Evolutionary conservation across 164 flowering plant species (phyloP), one percentile per base, ranked within the genome.

Genomic region (Platanus orientalis): DNA sequence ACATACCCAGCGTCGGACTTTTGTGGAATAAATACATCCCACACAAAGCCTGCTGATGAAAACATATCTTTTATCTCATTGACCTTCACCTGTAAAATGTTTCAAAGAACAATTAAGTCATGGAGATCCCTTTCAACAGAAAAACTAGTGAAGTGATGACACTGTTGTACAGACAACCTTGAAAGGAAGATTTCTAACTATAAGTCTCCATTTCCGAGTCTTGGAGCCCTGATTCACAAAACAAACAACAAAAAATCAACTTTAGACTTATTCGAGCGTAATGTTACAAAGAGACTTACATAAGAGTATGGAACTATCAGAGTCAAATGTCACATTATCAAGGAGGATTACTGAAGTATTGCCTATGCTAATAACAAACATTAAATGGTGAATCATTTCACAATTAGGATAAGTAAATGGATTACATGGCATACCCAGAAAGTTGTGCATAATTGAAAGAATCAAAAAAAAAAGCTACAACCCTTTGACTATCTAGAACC

Each of bases 131-230:
- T 58, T n/a, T 4, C 12, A 60, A 45, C 48, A 48, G 27, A 16
- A 56, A 70, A 58, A 52, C 14, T 57, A 11, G 59, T 24, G 53
- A 72, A 63, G 29, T 34, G 30, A 52, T 27, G 12, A 9, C 24
- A 62, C 23, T 7, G 45, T 11, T 40, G n/a, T 14, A 62, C 24
- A 34, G 13, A 39, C 12, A 61, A 89, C 99, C 97, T 83, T 83
- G 72, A 91, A 94, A 52, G 99, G 96, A 61, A 95, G 83, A 80
- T 95, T 95, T 69, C 97, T 79, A 63, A 92, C 75, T 58, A 95
- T 95, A 20, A 95, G 78, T 67, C 89, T 89, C 97, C 99, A 95
- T 73, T 89, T 95, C 71, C 75, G 88, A 60, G 85, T 81, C 80
- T 89, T 92, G 54, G 99, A 81, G 24, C 99, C 99, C 99, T 94